Conservation (phyloP, 768 basidiomycete species). For the Pholiota conissans region DNA sequence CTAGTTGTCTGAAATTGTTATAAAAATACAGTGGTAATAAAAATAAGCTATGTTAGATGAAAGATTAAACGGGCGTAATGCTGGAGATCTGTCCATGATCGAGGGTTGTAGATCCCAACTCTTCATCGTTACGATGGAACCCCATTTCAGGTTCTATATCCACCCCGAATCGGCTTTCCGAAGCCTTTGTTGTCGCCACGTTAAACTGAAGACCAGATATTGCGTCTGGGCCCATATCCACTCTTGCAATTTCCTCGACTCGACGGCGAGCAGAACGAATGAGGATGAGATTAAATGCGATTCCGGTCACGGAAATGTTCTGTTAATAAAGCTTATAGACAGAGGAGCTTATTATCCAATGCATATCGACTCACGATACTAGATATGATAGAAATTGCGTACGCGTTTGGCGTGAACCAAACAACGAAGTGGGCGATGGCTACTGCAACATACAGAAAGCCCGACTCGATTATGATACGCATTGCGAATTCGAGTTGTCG, state of each 20-base stretch:
- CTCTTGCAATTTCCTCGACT: background rate
- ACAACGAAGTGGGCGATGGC: conserved; percentile 13
- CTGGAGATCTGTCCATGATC: too few species aligned
- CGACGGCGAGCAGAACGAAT: conserved; percentile 5
- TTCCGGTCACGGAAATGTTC: conserved; percentile 16
- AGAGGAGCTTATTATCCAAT: background rate
- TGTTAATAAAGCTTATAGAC: background rate
- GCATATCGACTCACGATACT: conserved; percentile 11
- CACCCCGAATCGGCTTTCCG: too few species aligned
- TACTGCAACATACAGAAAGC: conserved; percentile 13
- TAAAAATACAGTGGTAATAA: too few species aligned
- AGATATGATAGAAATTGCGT: conserved; percentile 10
- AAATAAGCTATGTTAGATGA: too few species aligned
- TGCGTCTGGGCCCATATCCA: too few species aligned
- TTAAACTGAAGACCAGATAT: too few species aligned
- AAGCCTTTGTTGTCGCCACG: too few species aligned
- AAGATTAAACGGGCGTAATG: too few species aligned
- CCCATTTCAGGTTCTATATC: too few species aligned
- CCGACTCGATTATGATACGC: conserved; percentile 19
- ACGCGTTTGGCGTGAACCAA: conserved; percentile 7
- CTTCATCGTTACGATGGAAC: too few species aligned
- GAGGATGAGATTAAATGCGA: conserved; percentile 23
- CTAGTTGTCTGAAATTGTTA: too few species aligned
- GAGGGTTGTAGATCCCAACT: too few species aligned
- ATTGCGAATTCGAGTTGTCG: background rate